Conservation (phyloP, 2,329 filamentous ascomycete genomes). For the Sporothrix phasma region DNA sequence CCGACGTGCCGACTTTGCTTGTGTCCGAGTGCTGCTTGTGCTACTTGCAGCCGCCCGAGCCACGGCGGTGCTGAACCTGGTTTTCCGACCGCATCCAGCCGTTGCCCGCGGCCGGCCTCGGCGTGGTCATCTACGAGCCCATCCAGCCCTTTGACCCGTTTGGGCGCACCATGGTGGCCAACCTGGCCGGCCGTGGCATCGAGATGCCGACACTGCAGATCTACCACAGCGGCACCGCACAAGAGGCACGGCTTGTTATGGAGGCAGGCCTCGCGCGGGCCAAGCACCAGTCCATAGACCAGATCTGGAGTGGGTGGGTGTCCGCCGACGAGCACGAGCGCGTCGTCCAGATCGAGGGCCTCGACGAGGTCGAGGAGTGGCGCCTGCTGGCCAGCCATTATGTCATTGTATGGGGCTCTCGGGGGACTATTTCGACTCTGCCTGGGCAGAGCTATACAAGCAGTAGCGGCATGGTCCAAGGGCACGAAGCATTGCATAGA, state of each 20-base stretch:
- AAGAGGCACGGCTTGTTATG: conserved; percentile 52
- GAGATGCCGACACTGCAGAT: conserved; percentile 69
- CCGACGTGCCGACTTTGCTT: conserved; percentile 64
- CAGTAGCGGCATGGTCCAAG: background rate
- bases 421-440: conserved; percentile 35
- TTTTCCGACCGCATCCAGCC: conserved; percentile 43
- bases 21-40: conserved; percentile 94
- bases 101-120: background rate
- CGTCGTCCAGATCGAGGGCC: conserved; percentile 68
- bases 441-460: conserved; percentile 23
- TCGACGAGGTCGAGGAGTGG: conserved; percentile 97
- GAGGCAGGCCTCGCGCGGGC: conserved; percentile 52
- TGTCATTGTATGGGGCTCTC: conserved; percentile 81
- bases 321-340: conserved; percentile 60
- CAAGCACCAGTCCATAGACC: conserved; percentile 36
- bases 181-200: conserved; percentile 73
- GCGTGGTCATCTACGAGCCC: conserved; percentile 79
- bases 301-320: conserved; percentile 73
- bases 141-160: conserved; percentile 77
- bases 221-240: conserved; percentile 59
- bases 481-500: background rate
- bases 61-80: conserved; percentile 50
- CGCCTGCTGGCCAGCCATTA: conserved; percentile 80
- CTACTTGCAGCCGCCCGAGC: conserved; percentile 62
- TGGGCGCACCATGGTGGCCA: conserved; percentile 83